These are phyloP conservation scores for Poa pratensis DNA, from an alignment of 176 grass and related monocot species.

Conservation along the genomic window DNA sequence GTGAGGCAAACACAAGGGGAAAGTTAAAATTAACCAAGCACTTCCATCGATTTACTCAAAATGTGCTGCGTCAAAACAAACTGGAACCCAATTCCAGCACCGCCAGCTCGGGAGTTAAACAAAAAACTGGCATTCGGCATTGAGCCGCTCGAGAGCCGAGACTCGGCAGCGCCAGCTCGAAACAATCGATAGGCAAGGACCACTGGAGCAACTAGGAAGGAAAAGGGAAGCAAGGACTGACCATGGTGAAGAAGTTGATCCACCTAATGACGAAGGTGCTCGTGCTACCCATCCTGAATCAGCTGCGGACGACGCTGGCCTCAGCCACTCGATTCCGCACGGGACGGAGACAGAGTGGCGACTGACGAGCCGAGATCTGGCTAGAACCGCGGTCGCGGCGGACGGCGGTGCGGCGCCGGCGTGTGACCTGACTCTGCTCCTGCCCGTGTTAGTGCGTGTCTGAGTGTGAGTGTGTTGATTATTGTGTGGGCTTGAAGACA, in stretches of 20 bases:
- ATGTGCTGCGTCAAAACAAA: neutral
- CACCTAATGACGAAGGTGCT: slow-evolving; percentile 94
- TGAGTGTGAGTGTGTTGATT: neutral
- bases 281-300: slow-evolving; percentile 56
- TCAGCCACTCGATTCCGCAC: neutral
- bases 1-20: neutral
- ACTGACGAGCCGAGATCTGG: slow-evolving; percentile 32
- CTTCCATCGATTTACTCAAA: neutral
- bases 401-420: neutral
- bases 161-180: neutral
- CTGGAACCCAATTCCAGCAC: neutral
- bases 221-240: slow-evolving; percentile 26
- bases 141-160: neutral
- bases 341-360: neutral
- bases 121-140: neutral
- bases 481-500: slow-evolving; percentile 26
- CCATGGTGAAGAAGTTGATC: slow-evolving; percentile 99
- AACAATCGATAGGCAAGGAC: neutral
- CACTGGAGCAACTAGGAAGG: neutral
- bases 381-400: neutral
- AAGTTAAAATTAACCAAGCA: neutral
- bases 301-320: neutral
- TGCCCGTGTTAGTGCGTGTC: neutral
- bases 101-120: too few species aligned
- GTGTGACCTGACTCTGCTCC: neutral